Conservation (phyloP, 139 green algal genomes). For the Marvania coccoides region DNA sequence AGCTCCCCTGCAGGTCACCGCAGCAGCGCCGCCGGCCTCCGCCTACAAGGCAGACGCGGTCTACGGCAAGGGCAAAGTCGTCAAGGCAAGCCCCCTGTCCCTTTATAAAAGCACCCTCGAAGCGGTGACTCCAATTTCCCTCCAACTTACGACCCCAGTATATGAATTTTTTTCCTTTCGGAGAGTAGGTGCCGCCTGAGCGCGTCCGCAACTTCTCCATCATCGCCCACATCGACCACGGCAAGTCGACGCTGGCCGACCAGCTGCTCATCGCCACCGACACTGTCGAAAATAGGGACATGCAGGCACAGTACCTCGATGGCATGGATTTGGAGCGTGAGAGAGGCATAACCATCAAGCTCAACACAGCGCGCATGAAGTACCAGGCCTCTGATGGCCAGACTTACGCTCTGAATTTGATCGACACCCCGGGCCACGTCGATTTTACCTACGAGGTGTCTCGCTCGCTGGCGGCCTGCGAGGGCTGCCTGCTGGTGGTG, state of each 20-base stretch:
- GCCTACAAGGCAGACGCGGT: neutral
- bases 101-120: too few relatives aligned
- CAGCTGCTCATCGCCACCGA: constrained; percentile 74
- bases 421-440: constrained; percentile 87
- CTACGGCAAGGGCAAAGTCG: constrained; percentile 11
- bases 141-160: neutral
- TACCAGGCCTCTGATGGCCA: constrained; percentile 56
- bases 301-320: constrained; percentile 89
- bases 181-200: constrained; percentile 24
- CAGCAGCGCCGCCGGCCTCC: neutral
- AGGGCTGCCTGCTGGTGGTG: constrained; percentile 95
- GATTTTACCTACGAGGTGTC: constrained; percentile 88
- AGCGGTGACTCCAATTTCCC: neutral
- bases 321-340: constrained; percentile 79
- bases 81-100: constrained; percentile 9
- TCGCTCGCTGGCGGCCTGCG: constrained; percentile 87
- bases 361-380: constrained; percentile 93
- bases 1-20: neutral
- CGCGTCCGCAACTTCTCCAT: constrained; percentile 78
- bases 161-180: neutral
- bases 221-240: constrained; percentile 85
- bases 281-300: constrained; percentile 72
- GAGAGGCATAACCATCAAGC: constrained; percentile 87
- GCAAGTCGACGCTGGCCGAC: constrained; percentile 76
- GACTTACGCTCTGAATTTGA: constrained; percentile 79